phyloP scores from a whole-genome alignment of 768 basidiomycete species.

The Epithele typhae region DNA sequence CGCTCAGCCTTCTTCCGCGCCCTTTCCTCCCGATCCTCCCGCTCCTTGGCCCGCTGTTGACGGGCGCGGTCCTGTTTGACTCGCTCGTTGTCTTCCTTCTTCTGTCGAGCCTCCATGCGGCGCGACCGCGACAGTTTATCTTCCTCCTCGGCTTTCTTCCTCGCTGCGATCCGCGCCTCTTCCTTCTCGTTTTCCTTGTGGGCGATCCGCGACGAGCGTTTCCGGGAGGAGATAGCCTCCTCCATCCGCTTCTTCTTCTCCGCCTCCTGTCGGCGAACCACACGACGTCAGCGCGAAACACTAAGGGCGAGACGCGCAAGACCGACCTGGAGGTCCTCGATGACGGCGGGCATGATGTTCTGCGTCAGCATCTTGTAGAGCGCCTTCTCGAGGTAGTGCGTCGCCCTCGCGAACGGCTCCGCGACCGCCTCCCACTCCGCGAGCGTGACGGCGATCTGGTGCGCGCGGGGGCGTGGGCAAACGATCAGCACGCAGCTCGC shows the following conservation, averaged over 20 bases:
- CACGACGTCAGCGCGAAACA: not conserved
- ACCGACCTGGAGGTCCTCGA: slow-evolving; percentile 60
- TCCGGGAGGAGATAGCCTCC: slow-evolving; percentile 77
- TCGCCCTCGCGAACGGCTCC: slow-evolving; percentile 69
- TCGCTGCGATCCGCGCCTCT: slow-evolving; percentile 57
- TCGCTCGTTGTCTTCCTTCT: slow-evolving; percentile 36
- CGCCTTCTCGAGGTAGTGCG: slow-evolving; percentile 77
- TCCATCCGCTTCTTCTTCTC: slow-evolving; percentile 60
- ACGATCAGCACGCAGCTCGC: not conserved
- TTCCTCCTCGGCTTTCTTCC: slow-evolving; percentile 58
- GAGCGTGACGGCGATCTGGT: slow-evolving; percentile 76
- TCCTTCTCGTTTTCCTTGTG: slow-evolving; percentile 77
- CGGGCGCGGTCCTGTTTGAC: slow-evolving; percentile 51
- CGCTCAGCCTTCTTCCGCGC: slow-evolving; percentile 25
- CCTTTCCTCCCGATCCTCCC: slow-evolving; percentile 36
- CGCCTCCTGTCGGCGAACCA: slow-evolving; percentile 47
- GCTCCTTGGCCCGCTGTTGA: slow-evolving; percentile 44
- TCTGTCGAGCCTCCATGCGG: slow-evolving; percentile 38
- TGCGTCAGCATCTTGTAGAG: slow-evolving; percentile 66
- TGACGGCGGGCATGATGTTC: slow-evolving; percentile 67
- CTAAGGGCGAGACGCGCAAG: not conserved
- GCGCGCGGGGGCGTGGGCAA: not conserved
- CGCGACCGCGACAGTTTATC: slow-evolving; percentile 63
- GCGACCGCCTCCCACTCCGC: slow-evolving; percentile 83
- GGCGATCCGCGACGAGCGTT: slow-evolving; percentile 87